Base-by-base conservation (phyloP, 225 moss, liverwort and hornwort species). In the Neckera pumila region DNA sequence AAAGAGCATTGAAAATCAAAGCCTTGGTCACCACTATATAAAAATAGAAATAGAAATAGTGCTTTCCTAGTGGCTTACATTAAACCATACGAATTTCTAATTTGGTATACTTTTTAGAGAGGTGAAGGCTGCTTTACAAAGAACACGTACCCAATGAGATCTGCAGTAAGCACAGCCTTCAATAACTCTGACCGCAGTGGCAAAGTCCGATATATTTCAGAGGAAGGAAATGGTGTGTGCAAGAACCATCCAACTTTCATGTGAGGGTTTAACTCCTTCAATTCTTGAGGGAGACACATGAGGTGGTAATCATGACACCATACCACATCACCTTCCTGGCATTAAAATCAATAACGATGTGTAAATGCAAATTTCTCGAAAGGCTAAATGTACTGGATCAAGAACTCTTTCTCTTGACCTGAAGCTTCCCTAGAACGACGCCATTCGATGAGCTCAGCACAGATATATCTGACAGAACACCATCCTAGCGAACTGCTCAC, bases 281-380 rank as follows among this genome's bases (percentile, higher is more conserved):
- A 86, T n/a, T 87, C 95, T 93, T 95, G 94, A 27, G 98, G 98
- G 57, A 98, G 95, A 77, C 96, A 98, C 98, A 98, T 98, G 45
- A 98, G 96, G 91, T 98, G 98, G 85, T 98, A 98, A 84, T 98
- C 98, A 85, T 98, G 98, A 93, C 98, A 98, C 98, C 98, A 98
- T 42, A 98, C 98, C 38, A 98, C 95, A 79, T 98, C 98, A 81
- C 98, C 98, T 31, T 96, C 98, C 90, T 98, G 89, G 18, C 25
- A 92, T 79, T 49, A 66, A 79, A 80, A 85, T 26, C 84, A 74
- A 65, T 43, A 77, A 63, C 38, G 53, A 63, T 51, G 12, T 49
- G 34, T 85, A 76, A 87, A 82, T 69, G 63, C 33, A 79, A 87
- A 33, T 25, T 85, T 71, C 70, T 72, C 63, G 47, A 78, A 81